Conservation (phyloP, 495 filamentous ascomycete genomes). For the Ascodesmis nigricans region DNA sequence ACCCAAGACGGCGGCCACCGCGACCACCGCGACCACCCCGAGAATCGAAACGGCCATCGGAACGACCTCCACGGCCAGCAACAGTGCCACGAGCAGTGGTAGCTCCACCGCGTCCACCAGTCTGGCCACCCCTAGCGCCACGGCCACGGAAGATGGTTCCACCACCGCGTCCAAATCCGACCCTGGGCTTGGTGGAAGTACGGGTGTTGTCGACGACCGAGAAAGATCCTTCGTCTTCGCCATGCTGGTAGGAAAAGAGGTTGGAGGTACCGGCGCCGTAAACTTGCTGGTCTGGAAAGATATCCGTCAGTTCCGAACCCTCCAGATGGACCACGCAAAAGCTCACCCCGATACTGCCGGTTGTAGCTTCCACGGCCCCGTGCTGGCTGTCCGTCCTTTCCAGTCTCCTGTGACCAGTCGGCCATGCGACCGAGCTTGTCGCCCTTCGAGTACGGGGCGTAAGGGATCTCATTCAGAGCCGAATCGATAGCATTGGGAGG, state of each 20-base stretch:
- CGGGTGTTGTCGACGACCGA: slow-evolving; percentile 90
- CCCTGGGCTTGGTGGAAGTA: slow-evolving; percentile 55
- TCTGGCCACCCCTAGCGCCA: slow-evolving; percentile 43
- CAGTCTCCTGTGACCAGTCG: slow-evolving; percentile 76
- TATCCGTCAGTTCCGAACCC: slow-evolving; percentile 4
- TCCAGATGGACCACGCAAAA: background rate
- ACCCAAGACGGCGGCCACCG: slow-evolving; percentile 73
- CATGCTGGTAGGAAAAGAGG: slow-evolving; percentile 68
- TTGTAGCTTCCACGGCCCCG: slow-evolving; percentile 64
- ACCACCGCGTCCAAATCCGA: slow-evolving; percentile 61
- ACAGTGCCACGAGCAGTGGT: slow-evolving; percentile 33
- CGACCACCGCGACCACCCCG: slow-evolving; percentile 26
- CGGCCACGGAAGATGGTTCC: slow-evolving; percentile 74
- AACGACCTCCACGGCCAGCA: slow-evolving; percentile 34
- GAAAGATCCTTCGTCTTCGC: slow-evolving; percentile 92
- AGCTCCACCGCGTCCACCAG: slow-evolving; percentile 43
- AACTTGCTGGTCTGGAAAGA: slow-evolving; percentile 62
- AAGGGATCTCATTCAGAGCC: slow-evolving; percentile 79
- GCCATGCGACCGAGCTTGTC: slow-evolving; percentile 98
- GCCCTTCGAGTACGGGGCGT: slow-evolving; percentile 92
- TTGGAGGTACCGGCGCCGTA: slow-evolving; percentile 78
- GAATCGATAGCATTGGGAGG: slow-evolving; percentile 56
- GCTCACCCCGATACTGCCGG: slow-evolving; percentile 68
- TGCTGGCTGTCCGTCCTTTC: slow-evolving; percentile 57
- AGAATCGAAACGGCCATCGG: slow-evolving; percentile 27